Conservation (phyloP, 441 rosid species). For the Erysimum cheiri region DNA sequence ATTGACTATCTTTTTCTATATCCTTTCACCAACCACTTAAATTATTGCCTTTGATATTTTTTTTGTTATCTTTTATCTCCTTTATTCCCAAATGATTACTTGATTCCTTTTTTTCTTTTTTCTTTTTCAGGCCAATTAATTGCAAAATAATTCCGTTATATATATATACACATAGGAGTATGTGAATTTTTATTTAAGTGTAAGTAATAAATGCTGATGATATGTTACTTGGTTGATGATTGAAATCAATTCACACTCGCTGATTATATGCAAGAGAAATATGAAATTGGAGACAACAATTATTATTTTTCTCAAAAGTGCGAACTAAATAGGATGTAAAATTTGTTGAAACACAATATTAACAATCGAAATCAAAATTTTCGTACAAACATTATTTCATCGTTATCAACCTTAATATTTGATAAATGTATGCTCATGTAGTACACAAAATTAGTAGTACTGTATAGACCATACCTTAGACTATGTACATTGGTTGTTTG, state of each 20-base stretch:
- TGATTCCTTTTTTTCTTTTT: slow-evolving; percentile 10
- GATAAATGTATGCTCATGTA: too few relatives aligned
- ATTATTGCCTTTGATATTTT: slow-evolving; percentile 24
- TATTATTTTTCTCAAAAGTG: not conserved
- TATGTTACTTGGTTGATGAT: not conserved
- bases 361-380: not conserved
- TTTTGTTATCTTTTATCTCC: not conserved
- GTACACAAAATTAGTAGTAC: not conserved
- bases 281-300: not conserved
- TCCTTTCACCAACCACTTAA: slow-evolving; percentile 40
- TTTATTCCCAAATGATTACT: slow-evolving; percentile 34
- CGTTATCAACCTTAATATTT: not conserved
- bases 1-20: slow-evolving; percentile 34
- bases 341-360: slow-evolving; percentile 3
- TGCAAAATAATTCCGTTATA: not conserved
- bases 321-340: not conserved
- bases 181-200: slow-evolving; percentile 3
- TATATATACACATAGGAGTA: not conserved
- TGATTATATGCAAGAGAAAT: slow-evolving; percentile 8
- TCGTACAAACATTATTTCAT: not conserved
- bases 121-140: not conserved
- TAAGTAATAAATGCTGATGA: slow-evolving; percentile 14
- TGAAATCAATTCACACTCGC: slow-evolving; percentile 20
- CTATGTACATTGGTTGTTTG: too few relatives aligned
- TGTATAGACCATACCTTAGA: too few relatives aligned